Base-by-base conservation (phyloP, 139 green algal species). In the Chlamydomonas sphaeroides region DNA sequence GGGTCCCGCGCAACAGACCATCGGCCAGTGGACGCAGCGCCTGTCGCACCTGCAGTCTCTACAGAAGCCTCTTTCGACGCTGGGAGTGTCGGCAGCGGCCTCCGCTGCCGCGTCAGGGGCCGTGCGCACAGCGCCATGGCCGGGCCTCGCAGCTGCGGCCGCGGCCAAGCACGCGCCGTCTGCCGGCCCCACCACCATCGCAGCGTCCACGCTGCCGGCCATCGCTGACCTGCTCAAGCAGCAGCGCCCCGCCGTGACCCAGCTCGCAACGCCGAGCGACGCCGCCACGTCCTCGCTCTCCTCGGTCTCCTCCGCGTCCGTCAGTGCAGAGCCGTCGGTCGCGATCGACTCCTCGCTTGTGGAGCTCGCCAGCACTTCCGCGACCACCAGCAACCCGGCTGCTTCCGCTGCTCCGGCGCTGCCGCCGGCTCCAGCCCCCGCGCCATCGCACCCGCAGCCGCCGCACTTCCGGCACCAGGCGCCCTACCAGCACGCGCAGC, bases 41-140 rank as follows among this genome's bases (percentile, higher is more conserved):
- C 61, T 82, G 0, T 72, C 75, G 7, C 75, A 82, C 45, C 62
- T 82, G 61, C 62, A 82, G 42, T 36, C 75, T 5, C 45, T 82
- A 2, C 75, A 68, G 25, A 82, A 82, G 35, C 75, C 59, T 0
- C 35, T 82, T 3, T 28, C 56, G 11, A 68, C 75, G 26, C 61
- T 80, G 5, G 33, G 17, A 15, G 15, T 80, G 7, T 21, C 62
- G 11, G 75, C 39, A 11, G 56, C 56, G n/a, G 56, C 56, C 25
- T 15, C 25, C 5, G 23, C 56, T 15, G 33, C 39, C 0, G 59
- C 61, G 15, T 10, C 53, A 5, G 53, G 28, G 20, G 53, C 23
- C 21, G 23, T 5, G 15, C 53, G 53, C 6, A 14, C 53, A n/a
- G 30, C 42, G 23, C 7, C 20, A 3, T 82, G 75, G 75, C 75